Evolutionary conservation across 1,284 basidiomycete species (phyloP).

Genomic region (Mycosarcoma mackinlayi): DNA sequence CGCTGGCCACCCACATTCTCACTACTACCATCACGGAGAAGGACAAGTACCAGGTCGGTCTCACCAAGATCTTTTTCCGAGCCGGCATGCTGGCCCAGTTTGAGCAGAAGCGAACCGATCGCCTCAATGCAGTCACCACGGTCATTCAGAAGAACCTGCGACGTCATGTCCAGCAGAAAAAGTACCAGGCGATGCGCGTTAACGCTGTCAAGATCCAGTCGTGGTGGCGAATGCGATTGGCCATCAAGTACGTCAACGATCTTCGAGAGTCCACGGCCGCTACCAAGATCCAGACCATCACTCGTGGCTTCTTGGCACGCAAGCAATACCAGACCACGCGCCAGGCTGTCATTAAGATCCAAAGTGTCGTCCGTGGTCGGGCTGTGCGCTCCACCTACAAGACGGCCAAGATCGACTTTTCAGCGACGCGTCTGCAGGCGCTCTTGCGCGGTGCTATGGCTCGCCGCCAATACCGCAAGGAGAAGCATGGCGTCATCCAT

Average conservation of each 20-base stretch:
- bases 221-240: conserved; percentile 89
- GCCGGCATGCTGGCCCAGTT: conserved; percentile 98
- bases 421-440: conserved; percentile 82
- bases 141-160: conserved; percentile 97
- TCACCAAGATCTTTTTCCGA: conserved; percentile 99
- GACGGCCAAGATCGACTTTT: conserved; percentile 75
- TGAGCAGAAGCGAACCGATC: conserved; percentile 86
- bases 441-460: conserved; percentile 83
- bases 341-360: conserved; percentile 78
- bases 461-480: conserved; percentile 75
- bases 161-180: conserved; percentile 82
- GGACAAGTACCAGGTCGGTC: conserved; percentile 95
- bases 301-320: conserved; percentile 81
- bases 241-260: conserved; percentile 77
- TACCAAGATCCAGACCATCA: conserved; percentile 79
- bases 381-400: conserved; percentile 78
- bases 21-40: conserved; percentile 87
- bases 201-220: conserved; percentile 89
- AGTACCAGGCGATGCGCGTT: conserved; percentile 78
- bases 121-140: conserved; percentile 89
- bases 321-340: conserved; percentile 77
- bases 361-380: conserved; percentile 83
- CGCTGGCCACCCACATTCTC: conserved; percentile 86
- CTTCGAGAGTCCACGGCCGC: conserved; percentile 82
- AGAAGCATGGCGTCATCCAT: conserved; percentile 82